These are phyloP conservation scores for Hyphopichia khmerensis DNA, from an alignment of 1,139 yeast species.

Conservation along the genomic window DNA sequence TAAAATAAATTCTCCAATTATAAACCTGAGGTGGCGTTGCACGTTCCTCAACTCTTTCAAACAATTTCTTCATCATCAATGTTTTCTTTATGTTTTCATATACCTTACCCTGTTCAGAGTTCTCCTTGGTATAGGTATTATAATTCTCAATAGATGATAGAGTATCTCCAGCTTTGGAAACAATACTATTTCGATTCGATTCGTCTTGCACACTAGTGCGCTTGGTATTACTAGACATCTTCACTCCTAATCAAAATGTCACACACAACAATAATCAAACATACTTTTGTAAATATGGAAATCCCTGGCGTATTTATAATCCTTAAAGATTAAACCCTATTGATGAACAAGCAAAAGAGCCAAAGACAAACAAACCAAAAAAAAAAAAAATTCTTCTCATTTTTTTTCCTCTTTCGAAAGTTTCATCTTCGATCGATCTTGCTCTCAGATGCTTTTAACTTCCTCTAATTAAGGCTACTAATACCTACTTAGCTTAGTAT, in stretches of 20 bases:
- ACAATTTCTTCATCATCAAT: slow-evolving; percentile 22
- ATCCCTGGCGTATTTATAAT: no score
- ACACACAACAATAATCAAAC: background rate
- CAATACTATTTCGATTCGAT: background rate
- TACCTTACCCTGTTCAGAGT: background rate
- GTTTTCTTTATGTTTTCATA: background rate
- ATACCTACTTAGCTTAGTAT: no score
- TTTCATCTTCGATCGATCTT: no score
- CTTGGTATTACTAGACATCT: background rate
- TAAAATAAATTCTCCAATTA: slow-evolving; percentile 32
- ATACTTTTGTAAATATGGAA: no score
- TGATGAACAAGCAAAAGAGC: no score
- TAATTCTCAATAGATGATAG: background rate
- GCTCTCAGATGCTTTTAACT: no score
- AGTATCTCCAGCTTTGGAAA: background rate
- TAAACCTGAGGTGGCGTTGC: slow-evolving; percentile 41
- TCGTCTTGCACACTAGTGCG: background rate
- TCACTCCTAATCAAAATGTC: background rate
- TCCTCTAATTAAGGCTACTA: no score
- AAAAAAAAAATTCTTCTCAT: no score
- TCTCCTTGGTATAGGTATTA: background rate
- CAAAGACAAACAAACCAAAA: no score
- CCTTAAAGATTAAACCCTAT: no score
- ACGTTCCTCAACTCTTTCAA: slow-evolving; percentile 37
- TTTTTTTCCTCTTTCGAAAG: no score